Base-by-base conservation (phyloP, 2,329 filamentous ascomycete genomes). In the Colletotrichum liaoningense region DNA sequence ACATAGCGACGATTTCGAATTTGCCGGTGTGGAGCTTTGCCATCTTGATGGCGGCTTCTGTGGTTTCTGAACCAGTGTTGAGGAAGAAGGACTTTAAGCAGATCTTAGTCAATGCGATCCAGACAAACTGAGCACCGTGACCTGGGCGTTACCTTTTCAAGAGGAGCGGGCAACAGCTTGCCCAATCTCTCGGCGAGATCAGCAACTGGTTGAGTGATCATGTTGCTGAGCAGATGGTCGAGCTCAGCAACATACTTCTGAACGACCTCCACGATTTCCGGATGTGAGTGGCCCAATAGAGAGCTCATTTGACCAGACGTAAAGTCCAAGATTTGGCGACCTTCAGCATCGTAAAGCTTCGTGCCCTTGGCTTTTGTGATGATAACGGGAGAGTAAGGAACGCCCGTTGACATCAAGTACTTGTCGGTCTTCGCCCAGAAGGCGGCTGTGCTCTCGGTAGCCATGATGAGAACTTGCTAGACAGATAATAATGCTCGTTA, bases 11-110 rank as follows among this genome's bases (percentile, higher is more conserved):
- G 65, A 93, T 86, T 78, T 93, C 91, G 75, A 90, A 92, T 54
- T 89, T 91, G 2, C 90, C 89, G 0, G 90, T 93, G 76, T 88
- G 89, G 35, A 85, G 81, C 78, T 93, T 93, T 3, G 91, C 91
- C 76, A 93, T 85, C 68, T 90, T 89, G 74, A 92, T 91, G 0
- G 90, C 90, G 5, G 89, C 90, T 75, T 93, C 91, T 60, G 83
- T 88, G 1, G 82, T 84, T 78, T 91, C 89, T 0, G 83, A 86
- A 2, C 89, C 89, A 0, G 89, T 91, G 75, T 83, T 88, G 4
- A 91, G 81, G 74, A 91, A 90, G 77, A 90, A 87, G 0, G 88
- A 86, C 74, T 73, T 2, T 2, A 0, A 0, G 11, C 14, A 9
- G 22, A 4, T 26, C 46, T 55, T 1, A 62, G 33, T 19, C 2